Evolutionary conservation across 495 filamentous ascomycete genomes (phyloP), one percentile per base, ranked within the genome.

Genomic region (Hypoxylon trugodes): DNA sequence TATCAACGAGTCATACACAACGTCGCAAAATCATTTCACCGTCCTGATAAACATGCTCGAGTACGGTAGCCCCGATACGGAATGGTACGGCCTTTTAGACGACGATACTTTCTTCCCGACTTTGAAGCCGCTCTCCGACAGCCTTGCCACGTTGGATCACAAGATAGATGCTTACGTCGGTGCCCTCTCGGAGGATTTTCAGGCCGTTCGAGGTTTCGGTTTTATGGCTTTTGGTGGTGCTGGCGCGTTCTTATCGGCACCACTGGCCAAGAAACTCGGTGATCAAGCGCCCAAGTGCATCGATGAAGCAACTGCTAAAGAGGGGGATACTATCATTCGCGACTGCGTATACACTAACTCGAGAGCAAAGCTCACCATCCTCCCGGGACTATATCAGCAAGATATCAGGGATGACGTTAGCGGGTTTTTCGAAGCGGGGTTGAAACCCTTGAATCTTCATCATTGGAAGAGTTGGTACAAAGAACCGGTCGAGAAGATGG

Each of bases 101-200:
- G 88, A 91, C 73, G 89, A 91, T 71, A 90, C 89, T 16, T 90
- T 90, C 76, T 87, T 90, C 71, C 81, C 87, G 3, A 86, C 86
- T 9, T 77, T 90, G 3, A 78, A 79, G 21, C 73, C 87, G 1
- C 76, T 90, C 54, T 77, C 81, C 49, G 73, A 82, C 2, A 62
- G 69, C n/a, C 73, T 81, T 6, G 51, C 43, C 12, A 50, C 37
- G 1, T 80, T 86, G 65, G 80, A 89, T 65, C 74, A 82, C 57
- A 73, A 61, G 28, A 74, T 77, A 55, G 80, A 82, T 30, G 63
- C 78, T 50, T 88, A 88, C 70, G 80, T 90, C 51, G 88, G 86
- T 41, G 84, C 83, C 8, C 76, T 87, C 12, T 87, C 87, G 0
- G 88, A 91, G 61, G 84, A 86, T 65, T 84, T 82, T 61, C 74